Evolutionary conservation across 225 moss, liverwort and hornwort genomes (phyloP).

Genomic region (Climacium dendroides): DNA sequence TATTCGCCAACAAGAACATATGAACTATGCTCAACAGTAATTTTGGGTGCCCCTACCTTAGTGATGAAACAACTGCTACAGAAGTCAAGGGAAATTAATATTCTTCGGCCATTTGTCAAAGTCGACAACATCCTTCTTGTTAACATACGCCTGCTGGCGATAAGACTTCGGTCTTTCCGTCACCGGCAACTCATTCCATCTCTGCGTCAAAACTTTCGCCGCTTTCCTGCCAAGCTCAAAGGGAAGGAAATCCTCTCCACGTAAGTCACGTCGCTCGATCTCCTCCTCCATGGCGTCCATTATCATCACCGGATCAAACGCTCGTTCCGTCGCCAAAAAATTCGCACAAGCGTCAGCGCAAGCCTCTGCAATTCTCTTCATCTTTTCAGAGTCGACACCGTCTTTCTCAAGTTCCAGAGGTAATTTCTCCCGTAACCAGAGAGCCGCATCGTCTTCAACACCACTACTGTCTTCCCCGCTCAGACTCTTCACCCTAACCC

Average conservation of each 20-base stretch:
- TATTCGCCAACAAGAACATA: neutral
- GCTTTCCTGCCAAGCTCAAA: constrained; percentile 40
- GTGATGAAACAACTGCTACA: neutral
- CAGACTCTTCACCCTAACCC: neutral
- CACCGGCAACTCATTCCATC: constrained; percentile 31
- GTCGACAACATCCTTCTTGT: constrained; percentile 35
- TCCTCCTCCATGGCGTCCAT: constrained; percentile 53
- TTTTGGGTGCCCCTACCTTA: neutral
- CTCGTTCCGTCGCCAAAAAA: constrained; percentile 20
- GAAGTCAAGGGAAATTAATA: constrained; percentile 12
- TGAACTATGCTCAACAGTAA: neutral
- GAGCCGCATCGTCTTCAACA: neutral
- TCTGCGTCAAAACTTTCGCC: constrained; percentile 20
- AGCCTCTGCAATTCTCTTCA: constrained; percentile 5
- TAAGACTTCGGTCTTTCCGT: constrained; percentile 7
- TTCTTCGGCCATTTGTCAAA: constrained; percentile 32
- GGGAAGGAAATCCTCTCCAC: constrained; percentile 29
- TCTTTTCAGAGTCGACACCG: neutral
- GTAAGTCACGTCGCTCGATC: constrained; percentile 29
- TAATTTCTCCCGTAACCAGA: constrained; percentile 17
- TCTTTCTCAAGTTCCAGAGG: constrained; percentile 4
- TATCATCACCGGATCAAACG: constrained; percentile 32
- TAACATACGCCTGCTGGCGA: neutral
- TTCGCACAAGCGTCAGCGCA: constrained; percentile 25
- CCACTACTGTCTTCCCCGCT: neutral